phyloP scores from a whole-genome alignment of 176 grass and related monocot genomes.

The Musa itinerans region DNA sequence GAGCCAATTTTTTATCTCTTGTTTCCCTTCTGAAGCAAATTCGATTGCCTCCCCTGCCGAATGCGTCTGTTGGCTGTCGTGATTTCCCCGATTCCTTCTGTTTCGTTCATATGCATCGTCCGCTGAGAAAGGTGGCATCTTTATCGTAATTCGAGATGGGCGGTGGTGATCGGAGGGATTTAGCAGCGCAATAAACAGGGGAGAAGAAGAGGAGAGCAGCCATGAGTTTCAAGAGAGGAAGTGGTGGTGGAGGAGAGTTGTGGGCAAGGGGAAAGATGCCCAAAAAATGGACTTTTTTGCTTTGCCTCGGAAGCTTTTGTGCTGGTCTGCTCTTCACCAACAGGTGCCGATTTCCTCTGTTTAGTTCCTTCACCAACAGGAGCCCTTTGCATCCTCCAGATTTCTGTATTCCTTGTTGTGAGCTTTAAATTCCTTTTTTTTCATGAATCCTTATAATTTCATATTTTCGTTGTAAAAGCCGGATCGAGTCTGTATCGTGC shows the following conservation, averaged over 20 bases:
- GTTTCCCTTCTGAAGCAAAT: not conserved
- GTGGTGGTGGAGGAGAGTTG: slow-evolving; percentile 3
- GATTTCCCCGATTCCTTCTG: not conserved
- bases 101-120: not conserved
- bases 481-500: too few relatives aligned
- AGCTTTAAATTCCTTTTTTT: too few relatives aligned
- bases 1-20: not conserved
- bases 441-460: not conserved
- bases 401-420: not conserved
- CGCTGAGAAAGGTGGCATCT: not conserved
- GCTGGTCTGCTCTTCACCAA: slow-evolving; percentile 19
- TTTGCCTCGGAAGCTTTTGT: slow-evolving; percentile 25
- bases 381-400: not conserved
- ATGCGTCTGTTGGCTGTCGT: not conserved
- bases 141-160: slow-evolving; percentile 1
- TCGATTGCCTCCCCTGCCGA: not conserved
- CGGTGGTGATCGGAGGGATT: not conserved
- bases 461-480: not conserved
- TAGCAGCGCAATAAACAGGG: not conserved
- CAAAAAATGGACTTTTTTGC: slow-evolving; percentile 18
- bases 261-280: slow-evolving; percentile 6
- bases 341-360: slow-evolving; percentile 5
- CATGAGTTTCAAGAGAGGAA: slow-evolving; percentile 13
- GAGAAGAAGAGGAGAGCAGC: not conserved
- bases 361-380: not conserved